These are phyloP conservation scores for Ploettnerulaceae sp. DNA, from an alignment of 2,329 filamentous ascomycete genomes.

Conservation along the genomic window DNA sequence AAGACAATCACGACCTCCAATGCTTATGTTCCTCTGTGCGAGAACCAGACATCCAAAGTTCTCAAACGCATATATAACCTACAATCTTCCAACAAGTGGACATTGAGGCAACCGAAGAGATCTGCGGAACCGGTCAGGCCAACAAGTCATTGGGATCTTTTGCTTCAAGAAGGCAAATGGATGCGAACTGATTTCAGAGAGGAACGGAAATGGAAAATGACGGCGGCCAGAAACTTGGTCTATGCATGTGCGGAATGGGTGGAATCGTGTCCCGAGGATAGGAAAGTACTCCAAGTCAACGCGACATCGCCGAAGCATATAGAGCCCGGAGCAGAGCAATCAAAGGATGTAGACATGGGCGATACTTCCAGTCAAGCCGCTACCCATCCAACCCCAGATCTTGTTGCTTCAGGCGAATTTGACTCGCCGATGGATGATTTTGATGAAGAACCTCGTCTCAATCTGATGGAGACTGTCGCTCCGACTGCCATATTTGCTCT, in stretches of 20 bases:
- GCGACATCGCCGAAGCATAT: conserved; percentile 43
- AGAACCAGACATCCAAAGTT: conserved; percentile 83
- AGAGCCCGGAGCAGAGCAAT: conserved; percentile 22
- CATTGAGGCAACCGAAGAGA: conserved; percentile 80
- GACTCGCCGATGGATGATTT: conserved; percentile 48
- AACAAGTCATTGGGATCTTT: conserved; percentile 75
- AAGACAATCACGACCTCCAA: conserved; percentile 88
- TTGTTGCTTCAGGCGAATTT: conserved; percentile 59
- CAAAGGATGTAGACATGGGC: conserved; percentile 34
- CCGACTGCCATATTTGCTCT: conserved; percentile 80
- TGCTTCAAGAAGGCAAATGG: conserved; percentile 93
- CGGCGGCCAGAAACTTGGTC: conserved; percentile 73
- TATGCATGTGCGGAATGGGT: conserved; percentile 82
- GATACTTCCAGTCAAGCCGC: conserved; percentile 27
- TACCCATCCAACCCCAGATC: conserved; percentile 58
- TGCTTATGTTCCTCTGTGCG: conserved; percentile 74
- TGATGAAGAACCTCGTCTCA: conserved; percentile 32
- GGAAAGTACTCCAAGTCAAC: conserved; percentile 63
- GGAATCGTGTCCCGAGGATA: conserved; percentile 56
- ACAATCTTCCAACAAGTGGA: conserved; percentile 90
- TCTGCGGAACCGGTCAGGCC: conserved; percentile 74
- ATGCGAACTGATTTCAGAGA: conserved; percentile 95
- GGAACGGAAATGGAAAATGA: conserved; percentile 89
- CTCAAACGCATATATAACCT: conserved; percentile 83
- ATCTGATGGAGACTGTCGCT: conserved; percentile 44